A percentile compares a stretch with the other conserved stretches of the same genome.
Evolutionary conservation across 306 rosid genomes (phyloP).

Genomic region (Vigna angularis): DNA sequence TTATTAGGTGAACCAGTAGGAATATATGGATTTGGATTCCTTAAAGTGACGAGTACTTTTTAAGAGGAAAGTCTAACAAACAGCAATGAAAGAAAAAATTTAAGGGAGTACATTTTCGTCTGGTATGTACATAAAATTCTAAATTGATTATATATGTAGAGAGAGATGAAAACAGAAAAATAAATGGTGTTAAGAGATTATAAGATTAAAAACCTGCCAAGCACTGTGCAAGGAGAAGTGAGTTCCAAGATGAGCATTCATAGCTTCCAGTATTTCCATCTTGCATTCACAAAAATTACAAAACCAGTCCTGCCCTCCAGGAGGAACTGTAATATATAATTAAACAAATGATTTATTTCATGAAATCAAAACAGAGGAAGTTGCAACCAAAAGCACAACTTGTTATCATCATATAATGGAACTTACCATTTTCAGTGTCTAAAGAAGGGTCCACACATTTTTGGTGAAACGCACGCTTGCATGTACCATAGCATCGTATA

Average conservation of each 20-base stretch:
- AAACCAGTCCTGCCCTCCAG: conserved; percentile 87
- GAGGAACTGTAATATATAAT: conserved; percentile 62
- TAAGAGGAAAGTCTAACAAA: background rate
- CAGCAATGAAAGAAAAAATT: background rate
- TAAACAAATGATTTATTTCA: conserved; percentile 39
- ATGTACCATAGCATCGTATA: conserved; percentile 83
- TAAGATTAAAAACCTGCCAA: conserved; percentile 74
- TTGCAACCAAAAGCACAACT: conserved; percentile 28
- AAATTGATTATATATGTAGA: background rate
- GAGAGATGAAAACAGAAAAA: conserved; percentile 10
- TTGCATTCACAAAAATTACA: conserved; percentile 87
- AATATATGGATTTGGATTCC: conserved; percentile 8
- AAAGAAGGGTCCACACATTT: conserved; percentile 86
- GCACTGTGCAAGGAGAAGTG: conserved; percentile 67
- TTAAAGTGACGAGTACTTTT: background rate
- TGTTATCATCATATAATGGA: conserved; percentile 37
- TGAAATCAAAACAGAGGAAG: conserved; percentile 28
- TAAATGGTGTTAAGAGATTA: conserved; percentile 11
- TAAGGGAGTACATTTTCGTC: background rate
- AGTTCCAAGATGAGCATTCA: conserved; percentile 92
- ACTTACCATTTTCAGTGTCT: conserved; percentile 75
- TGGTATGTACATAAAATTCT: background rate
- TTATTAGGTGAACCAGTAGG: conserved; percentile 25
- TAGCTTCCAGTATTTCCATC: conserved; percentile 76
- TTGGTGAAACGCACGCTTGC: conserved; percentile 90